A percentile compares a stretch with the other conserved stretches of the same genome.
These are phyloP conservation scores for Lentinula detonsa DNA, from an alignment of 768 basidiomycete genomes.

Conservation along the genomic window DNA sequence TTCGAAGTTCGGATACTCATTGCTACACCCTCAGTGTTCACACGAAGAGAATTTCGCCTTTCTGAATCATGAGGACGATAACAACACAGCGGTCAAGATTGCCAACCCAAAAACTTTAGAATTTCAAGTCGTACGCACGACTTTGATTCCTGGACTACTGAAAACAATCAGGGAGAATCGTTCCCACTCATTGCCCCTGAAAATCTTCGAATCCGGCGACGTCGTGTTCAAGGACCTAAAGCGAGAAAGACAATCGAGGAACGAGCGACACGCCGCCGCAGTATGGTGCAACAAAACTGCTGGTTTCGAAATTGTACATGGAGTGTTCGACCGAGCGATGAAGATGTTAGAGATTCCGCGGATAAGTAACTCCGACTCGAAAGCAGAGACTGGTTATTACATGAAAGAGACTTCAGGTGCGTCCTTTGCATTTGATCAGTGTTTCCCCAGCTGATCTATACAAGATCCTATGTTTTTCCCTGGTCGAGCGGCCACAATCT, in stretches of 20 bases:
- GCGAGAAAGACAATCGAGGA: conserved; percentile 79
- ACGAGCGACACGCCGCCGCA: conserved; percentile 82
- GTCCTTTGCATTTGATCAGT: conserved; percentile 17
- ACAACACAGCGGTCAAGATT: conserved; percentile 78
- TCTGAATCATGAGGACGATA: conserved; percentile 83
- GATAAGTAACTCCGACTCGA: conserved; percentile 50
- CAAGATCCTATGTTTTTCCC: conserved; percentile 93
- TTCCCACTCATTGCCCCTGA: conserved; percentile 86
- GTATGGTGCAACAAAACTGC: conserved; percentile 97
- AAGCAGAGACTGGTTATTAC: conserved; percentile 79
- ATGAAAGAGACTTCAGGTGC: conserved; percentile 80
- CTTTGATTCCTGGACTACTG: conserved; percentile 90
- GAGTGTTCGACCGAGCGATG: conserved; percentile 92
- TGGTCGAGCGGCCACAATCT: conserved; percentile 88
- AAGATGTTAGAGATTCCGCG: conserved; percentile 89
- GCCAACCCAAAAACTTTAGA: conserved; percentile 97
- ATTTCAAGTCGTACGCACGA: conserved; percentile 96
- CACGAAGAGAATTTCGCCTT: conserved; percentile 97
- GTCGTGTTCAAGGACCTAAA: conserved; percentile 82
- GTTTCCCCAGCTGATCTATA: not conserved
- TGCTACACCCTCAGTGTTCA: conserved; percentile 62
- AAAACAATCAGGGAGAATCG: conserved; percentile 97
- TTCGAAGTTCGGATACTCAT: not conserved
- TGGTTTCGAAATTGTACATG: conserved; percentile 95
- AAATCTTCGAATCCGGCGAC: conserved; percentile 91